Conservation (phyloP, 192 early-diverging fungal genomes). For the Backusella circina region DNA sequence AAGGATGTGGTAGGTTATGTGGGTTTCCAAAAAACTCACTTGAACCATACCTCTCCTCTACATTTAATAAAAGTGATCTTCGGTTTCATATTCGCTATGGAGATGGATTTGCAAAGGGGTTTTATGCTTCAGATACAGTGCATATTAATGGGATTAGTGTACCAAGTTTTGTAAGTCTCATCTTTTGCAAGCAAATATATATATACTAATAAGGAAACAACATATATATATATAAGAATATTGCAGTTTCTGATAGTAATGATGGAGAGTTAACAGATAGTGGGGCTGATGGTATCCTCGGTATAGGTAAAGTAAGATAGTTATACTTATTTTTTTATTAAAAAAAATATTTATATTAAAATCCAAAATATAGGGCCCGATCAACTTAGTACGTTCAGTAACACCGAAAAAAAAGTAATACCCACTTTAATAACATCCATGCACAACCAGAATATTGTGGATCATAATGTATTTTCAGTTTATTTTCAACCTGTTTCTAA, state of each 20-base stretch:
- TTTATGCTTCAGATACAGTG: constrained; percentile 26
- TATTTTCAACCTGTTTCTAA: constrained; percentile 23
- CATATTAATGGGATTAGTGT: not conserved
- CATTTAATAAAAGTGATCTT: not conserved
- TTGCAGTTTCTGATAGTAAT: constrained; percentile 29
- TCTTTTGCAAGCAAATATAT: not conserved
- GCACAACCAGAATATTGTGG: constrained; percentile 17
- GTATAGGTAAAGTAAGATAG: constrained; percentile 4
- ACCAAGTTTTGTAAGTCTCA: constrained; percentile 9
- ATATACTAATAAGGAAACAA: not conserved
- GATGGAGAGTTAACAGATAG: constrained; percentile 29
- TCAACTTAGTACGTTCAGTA: constrained; percentile 19
- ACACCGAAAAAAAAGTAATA: constrained; percentile 9
- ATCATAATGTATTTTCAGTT: constrained; percentile 25
- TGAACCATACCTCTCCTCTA: not conserved
- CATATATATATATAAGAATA: constrained; percentile 9
- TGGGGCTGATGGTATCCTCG: constrained; percentile 25
- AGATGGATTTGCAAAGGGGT: constrained; percentile 24
- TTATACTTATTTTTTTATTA: too few species aligned
- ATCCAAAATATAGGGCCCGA: constrained; percentile 28
- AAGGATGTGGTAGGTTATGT: constrained; percentile 23
- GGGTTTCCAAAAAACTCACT: constrained; percentile 20
- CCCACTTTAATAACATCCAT: constrained; percentile 28
- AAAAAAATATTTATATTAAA: too few species aligned
- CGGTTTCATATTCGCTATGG: constrained; percentile 27